Conservation (phyloP, 208 protist species). For the Trypanosoma conorhini region DNA sequence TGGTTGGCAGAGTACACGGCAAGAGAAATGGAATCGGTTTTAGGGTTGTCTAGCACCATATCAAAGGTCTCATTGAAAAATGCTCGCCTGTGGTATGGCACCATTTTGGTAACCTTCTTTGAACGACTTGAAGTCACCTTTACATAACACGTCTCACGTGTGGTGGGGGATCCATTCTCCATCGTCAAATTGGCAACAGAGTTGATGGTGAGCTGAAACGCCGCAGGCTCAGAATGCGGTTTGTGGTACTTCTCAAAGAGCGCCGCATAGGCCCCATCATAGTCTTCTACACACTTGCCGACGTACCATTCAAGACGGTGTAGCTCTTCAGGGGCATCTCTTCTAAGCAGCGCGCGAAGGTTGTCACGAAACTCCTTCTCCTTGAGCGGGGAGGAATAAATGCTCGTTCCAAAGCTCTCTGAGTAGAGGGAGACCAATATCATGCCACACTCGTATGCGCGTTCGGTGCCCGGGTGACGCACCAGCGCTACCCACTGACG, state of each 20-base stretch:
- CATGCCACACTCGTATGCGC: conserved; percentile 72
- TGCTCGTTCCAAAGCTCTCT: conserved; percentile 52
- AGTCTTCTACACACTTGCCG: conserved; percentile 39
- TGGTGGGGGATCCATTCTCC: conserved; percentile 42
- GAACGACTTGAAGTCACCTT: conserved; percentile 30
- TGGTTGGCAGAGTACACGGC: conserved; percentile 47
- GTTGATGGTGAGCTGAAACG: conserved; percentile 50
- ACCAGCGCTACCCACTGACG: conserved; percentile 72
- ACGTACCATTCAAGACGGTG: conserved; percentile 84
- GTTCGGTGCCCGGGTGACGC: conserved; percentile 55
- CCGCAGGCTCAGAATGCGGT: conserved; percentile 21
- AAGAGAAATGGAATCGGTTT: conserved; percentile 41
- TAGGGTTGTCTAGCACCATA: conserved; percentile 40
- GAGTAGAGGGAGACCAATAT: conserved; percentile 74
- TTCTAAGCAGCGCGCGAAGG: conserved; percentile 52
- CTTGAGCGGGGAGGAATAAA: conserved; percentile 44
- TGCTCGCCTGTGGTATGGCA: conserved; percentile 52
- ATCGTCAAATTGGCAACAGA: conserved; percentile 52
- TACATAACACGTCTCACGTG: conserved; percentile 50
- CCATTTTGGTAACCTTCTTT: conserved; percentile 34
- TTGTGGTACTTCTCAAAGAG: conserved; percentile 16
- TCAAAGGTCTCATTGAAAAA: conserved; percentile 57
- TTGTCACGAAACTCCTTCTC: conserved; percentile 55
- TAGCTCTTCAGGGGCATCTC: conserved; percentile 66
- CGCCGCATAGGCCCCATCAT: conserved; percentile 23